Percentiles rank a stretch among this genome's conserved stretches.
phyloP scores from a whole-genome alignment of 148 eudicot species.

The Pharnaceum exiguum region DNA sequence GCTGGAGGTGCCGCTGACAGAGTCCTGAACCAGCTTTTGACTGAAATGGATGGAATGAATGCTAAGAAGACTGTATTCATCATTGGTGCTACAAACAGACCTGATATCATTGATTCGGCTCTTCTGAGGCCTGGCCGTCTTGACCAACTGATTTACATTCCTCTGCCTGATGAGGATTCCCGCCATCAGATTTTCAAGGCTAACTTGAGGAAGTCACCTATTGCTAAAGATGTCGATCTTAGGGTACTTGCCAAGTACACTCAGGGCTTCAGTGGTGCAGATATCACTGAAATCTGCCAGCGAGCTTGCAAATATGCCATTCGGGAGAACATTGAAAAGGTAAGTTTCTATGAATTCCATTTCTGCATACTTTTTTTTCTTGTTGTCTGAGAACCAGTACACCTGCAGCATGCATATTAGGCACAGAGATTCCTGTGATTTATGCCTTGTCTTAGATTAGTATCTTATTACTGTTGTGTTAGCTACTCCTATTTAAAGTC shows the following conservation, averaged over 20 bases:
- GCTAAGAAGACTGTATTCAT: slow-evolving; percentile 90
- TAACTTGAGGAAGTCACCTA: slow-evolving; percentile 70
- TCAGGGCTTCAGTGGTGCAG: slow-evolving; percentile 93
- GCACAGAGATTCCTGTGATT: no score
- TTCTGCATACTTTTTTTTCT: no score
- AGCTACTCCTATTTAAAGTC: no score
- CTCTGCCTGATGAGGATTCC: slow-evolving; percentile 86
- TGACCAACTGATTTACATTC: slow-evolving; percentile 82
- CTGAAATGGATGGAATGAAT: slow-evolving; percentile 94
- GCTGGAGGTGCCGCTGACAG: slow-evolving; percentile 96
- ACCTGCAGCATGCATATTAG: no score
- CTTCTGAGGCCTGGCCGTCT: slow-evolving; percentile 87
- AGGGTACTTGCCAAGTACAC: slow-evolving; percentile 86
- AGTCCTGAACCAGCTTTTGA: slow-evolving; percentile 76
- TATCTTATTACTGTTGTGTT: no score
- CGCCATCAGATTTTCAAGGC: slow-evolving; percentile 75
- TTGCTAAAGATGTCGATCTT: slow-evolving; percentile 74
- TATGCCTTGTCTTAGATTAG: no score
- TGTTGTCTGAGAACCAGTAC: no score
- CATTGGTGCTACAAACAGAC: slow-evolving; percentile 87
- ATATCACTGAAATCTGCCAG: slow-evolving; percentile 87
- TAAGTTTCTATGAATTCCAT: slow-evolving; percentile 25
- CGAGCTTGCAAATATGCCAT: slow-evolving; percentile 91
- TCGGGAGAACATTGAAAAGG: slow-evolving; percentile 82
- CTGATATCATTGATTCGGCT: slow-evolving; percentile 84